A percentile compares a stretch with the other conserved stretches of the same genome.
phyloP scores from a whole-genome alignment of 768 basidiomycete genomes.

The Basidioascus undulatus region DNA sequence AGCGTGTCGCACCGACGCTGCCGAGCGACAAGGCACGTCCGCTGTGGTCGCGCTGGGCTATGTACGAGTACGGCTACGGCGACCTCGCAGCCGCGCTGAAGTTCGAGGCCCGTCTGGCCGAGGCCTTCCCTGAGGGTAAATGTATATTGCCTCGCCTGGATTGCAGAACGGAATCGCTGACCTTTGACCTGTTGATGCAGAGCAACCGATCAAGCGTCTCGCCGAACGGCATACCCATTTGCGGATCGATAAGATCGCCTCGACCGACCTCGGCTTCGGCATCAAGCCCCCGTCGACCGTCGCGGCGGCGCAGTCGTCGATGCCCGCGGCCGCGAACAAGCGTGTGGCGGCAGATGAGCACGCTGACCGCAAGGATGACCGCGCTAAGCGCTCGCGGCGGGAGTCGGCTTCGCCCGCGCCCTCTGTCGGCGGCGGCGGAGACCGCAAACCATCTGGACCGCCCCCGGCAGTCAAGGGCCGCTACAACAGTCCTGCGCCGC shows the following conservation, averaged over 20 bases:
- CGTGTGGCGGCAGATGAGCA: too few relatives aligned
- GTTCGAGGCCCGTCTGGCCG: conserved; percentile 67
- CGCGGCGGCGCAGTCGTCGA: too few relatives aligned
- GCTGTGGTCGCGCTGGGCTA: conserved; percentile 88
- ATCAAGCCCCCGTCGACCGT: too few relatives aligned
- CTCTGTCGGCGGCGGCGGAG: too few relatives aligned
- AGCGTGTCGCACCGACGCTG: conserved; percentile 54
- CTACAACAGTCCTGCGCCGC: too few relatives aligned
- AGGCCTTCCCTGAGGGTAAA: conserved; percentile 64
- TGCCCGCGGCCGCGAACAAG: too few relatives aligned
- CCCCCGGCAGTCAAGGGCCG: too few relatives aligned
- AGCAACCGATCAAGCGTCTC: conserved; percentile 64
- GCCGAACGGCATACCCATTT: conserved; percentile 19
- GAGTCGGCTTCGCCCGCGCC: too few relatives aligned
- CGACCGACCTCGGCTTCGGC: conserved; percentile 60
- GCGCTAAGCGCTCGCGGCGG: too few relatives aligned
- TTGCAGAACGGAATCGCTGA: neutral
- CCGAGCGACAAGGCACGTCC: conserved; percentile 47
- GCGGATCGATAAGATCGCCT: conserved; percentile 62
- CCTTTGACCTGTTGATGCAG: conserved; percentile 22
- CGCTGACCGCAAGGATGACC: too few relatives aligned
- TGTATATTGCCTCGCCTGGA: conserved; percentile 2
- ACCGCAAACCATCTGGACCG: too few relatives aligned
- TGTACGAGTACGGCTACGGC: conserved; percentile 88
- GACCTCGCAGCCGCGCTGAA: conserved; percentile 68